Evolutionary conservation across 1,139 yeast species (phyloP).

Genomic region (Suhomyces bokatorum): DNA sequence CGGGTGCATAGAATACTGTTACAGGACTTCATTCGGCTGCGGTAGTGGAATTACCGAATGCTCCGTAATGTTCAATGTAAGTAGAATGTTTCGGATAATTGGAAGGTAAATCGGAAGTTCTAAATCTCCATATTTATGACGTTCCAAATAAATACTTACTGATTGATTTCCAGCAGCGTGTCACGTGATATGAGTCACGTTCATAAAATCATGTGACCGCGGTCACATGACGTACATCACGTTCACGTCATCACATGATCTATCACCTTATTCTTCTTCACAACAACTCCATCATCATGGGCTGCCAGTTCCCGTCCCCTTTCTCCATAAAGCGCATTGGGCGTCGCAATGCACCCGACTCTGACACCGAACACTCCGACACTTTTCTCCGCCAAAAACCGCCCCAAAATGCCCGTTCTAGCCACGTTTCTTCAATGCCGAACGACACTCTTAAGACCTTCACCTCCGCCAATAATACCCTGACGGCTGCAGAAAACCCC

Average conservation of each 20-base stretch:
- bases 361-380: constrained; percentile 7
- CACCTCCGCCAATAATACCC: not conserved
- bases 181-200: not conserved
- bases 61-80: too few relatives aligned
- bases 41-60: too few relatives aligned
- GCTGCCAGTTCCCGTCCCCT: constrained; percentile 13
- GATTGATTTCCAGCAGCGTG: too few relatives aligned
- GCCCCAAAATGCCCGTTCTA: not conserved
- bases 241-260: not conserved
- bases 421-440: not conserved
- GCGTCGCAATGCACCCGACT: constrained; percentile 1
- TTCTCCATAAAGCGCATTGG: constrained; percentile 11
- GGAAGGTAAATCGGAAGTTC: too few relatives aligned
- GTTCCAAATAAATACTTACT: too few relatives aligned
- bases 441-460: constrained; percentile 1
- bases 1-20: too few relatives aligned
- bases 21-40: too few relatives aligned
- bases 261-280: not conserved
- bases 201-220: too few relatives aligned
- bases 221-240: not conserved
- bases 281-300: constrained; percentile 3
- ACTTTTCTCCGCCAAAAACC: constrained; percentile 6
- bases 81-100: too few relatives aligned
- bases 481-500: constrained; percentile 8
- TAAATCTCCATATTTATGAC: too few relatives aligned